Evolutionary conservation across 805 yeast genomes (phyloP).

Genomic region (Cyberlindnera maclurae): DNA sequence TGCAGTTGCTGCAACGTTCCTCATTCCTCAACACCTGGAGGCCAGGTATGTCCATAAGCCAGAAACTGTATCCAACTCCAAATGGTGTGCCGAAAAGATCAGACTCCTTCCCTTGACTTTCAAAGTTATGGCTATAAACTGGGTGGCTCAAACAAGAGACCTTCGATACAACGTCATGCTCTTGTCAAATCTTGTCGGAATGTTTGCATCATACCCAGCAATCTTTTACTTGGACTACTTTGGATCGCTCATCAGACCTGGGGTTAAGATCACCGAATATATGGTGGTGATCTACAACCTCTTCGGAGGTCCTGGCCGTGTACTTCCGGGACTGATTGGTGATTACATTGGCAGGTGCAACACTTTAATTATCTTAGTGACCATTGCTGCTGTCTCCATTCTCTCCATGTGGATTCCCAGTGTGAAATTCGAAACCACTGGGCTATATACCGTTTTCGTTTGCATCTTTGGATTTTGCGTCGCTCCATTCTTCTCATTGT

Average conservation of each 20-base stretch:
- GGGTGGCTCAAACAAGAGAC: slow-evolving; percentile 11
- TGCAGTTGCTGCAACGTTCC: slow-evolving; percentile 6
- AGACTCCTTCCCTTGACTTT: slow-evolving; percentile 10
- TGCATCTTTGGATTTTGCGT: slow-evolving; percentile 16
- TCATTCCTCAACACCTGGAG: slow-evolving; percentile 17
- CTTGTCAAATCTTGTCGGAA: slow-evolving; percentile 14
- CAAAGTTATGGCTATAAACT: slow-evolving; percentile 5
- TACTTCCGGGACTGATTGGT: slow-evolving; percentile 17
- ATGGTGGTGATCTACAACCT: slow-evolving; percentile 16
- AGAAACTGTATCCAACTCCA: slow-evolving; percentile 16
- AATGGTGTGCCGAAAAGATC: slow-evolving; percentile 8
- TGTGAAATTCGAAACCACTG: slow-evolving; percentile 10
- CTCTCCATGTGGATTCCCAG: slow-evolving; percentile 17
- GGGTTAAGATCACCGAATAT: slow-evolving; percentile 8
- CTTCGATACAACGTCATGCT: slow-evolving; percentile 7
- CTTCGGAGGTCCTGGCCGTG: slow-evolving; percentile 21
- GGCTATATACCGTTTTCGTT: slow-evolving; percentile 11
- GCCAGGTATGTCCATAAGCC: slow-evolving; percentile 6
- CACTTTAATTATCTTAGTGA: slow-evolving; percentile 10
- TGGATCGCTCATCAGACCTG: slow-evolving; percentile 14
- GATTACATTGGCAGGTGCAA: slow-evolving; percentile 19
- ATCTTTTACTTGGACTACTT: slow-evolving; percentile 21
- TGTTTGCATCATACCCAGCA: slow-evolving; percentile 21
- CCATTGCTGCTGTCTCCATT: slow-evolving; percentile 6
- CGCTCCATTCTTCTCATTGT: slow-evolving; percentile 18